phyloP scores from a whole-genome alignment of 495 filamentous ascomycete genomes.

The Talaromyces liani region DNA sequence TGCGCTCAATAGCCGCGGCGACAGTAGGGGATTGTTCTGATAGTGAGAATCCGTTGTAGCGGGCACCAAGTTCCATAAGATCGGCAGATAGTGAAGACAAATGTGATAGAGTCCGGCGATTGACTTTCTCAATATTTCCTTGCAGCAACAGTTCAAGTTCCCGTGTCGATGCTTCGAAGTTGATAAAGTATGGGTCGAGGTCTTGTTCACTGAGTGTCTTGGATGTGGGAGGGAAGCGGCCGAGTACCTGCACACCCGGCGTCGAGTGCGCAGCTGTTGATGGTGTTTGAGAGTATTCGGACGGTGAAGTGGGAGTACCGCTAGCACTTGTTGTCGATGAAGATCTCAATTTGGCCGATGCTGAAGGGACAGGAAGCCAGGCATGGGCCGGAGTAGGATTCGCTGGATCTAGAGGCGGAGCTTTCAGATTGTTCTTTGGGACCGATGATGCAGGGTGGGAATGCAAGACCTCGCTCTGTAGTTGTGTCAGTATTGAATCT shows the following conservation, averaged over 20 bases:
- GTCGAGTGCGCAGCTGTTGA: constrained; percentile 50
- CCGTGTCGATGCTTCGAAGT: constrained; percentile 79
- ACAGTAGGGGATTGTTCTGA: constrained; percentile 83
- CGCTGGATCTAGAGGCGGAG: constrained; percentile 85
- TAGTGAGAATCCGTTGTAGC: constrained; percentile 94
- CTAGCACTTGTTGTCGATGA: constrained; percentile 36
- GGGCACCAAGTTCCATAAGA: constrained; percentile 82
- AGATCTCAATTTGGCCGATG: constrained; percentile 77
- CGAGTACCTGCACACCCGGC: constrained; percentile 58
- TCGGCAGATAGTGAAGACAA: constrained; percentile 75
- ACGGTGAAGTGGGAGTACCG: constrained; percentile 47
- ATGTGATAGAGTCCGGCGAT: constrained; percentile 80
- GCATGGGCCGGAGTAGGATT: constrained; percentile 83
- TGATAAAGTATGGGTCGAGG: constrained; percentile 89
- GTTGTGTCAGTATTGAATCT: constrained; percentile 22
- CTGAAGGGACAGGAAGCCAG: constrained; percentile 77
- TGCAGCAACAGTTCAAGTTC: constrained; percentile 81
- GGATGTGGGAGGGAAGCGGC: constrained; percentile 75
- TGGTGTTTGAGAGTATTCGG: constrained; percentile 30
- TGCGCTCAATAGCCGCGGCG: constrained; percentile 86
- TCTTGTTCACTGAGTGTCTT: constrained; percentile 77
- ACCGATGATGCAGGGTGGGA: constrained; percentile 85
- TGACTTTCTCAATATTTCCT: constrained; percentile 93
- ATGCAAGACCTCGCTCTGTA: constrained; percentile 81
- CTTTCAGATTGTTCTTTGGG: constrained; percentile 87